A percentile compares a stretch with the other conserved stretches of the same genome.
These are phyloP conservation scores for Candida dendrica DNA, from an alignment of 805 yeast genomes.

Conservation along the genomic window DNA sequence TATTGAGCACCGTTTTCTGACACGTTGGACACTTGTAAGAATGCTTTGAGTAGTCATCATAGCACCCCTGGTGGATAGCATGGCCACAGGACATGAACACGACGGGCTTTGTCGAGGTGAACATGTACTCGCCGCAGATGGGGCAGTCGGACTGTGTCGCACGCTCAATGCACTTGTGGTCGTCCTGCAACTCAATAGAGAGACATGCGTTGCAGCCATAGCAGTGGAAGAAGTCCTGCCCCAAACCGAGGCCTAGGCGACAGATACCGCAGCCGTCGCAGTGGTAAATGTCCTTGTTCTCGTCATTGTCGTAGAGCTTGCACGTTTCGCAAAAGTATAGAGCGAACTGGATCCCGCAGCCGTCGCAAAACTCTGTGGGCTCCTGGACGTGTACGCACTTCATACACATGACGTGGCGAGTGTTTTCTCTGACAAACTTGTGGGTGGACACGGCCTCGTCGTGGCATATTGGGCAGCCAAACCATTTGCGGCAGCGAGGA, in stretches of 20 bases:
- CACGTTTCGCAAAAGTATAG: conserved; percentile 73
- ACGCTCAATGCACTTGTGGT: conserved; percentile 79
- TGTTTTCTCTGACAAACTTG: conserved; percentile 50
- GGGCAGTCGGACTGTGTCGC: conserved; percentile 91
- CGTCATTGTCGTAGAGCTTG: conserved; percentile 77
- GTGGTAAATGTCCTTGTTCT: conserved; percentile 76
- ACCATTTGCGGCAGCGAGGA: conserved; percentile 67
- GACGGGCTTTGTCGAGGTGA: conserved; percentile 72
- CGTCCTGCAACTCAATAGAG: conserved; percentile 66
- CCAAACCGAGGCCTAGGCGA: conserved; percentile 80
- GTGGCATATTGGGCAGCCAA: conserved; percentile 80
- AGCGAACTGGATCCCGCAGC: conserved; percentile 64
- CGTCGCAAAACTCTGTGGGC: conserved; percentile 61
- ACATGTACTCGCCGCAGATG: conserved; percentile 86
- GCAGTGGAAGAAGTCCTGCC: conserved; percentile 88
- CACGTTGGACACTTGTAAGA: conserved; percentile 91
- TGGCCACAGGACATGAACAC: conserved; percentile 95
- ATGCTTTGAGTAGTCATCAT: conserved; percentile 72
- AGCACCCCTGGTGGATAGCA: conserved; percentile 83
- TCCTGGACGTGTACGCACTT: conserved; percentile 66
- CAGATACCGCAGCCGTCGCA: conserved; percentile 93
- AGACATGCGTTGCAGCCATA: conserved; percentile 84
- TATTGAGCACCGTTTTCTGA: conserved; percentile 74
- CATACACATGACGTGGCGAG: conserved; percentile 75
- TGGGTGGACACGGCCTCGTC: conserved; percentile 51